Percentiles rank a stretch among this genome's conserved stretches.
These are phyloP conservation scores for Pseudocercospora vitis DNA, from an alignment of 2,329 filamentous ascomycete species.

Conservation along the genomic window DNA sequence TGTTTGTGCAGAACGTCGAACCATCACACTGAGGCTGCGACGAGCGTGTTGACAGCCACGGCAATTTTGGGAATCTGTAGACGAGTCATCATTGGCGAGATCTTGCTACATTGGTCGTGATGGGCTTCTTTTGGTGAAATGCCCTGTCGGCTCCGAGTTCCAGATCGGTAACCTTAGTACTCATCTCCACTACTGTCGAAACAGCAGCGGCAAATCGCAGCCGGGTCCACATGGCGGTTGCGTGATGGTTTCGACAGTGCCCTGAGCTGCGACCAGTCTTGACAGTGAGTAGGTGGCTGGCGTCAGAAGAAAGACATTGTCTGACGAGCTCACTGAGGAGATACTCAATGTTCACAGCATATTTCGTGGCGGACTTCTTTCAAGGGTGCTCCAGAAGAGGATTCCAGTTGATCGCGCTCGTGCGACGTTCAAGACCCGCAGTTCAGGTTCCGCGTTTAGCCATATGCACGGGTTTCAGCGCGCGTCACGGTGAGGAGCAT, in stretches of 20 bases:
- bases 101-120: not conserved
- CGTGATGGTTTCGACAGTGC: not conserved
- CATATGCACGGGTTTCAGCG: constrained; percentile 15
- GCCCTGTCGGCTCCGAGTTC: not conserved
- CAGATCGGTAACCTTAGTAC: not conserved
- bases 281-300: not conserved
- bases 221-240: not conserved
- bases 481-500: constrained; percentile 7
- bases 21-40: not conserved
- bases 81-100: constrained; percentile 1
- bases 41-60: not conserved
- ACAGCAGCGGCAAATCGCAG: not conserved
- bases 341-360: not conserved
- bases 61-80: not conserved
- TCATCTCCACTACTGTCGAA: not conserved
- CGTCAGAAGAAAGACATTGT: constrained; percentile 1
- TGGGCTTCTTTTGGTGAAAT: not conserved
- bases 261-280: not conserved
- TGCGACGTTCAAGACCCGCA: not conserved
- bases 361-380: not conserved
- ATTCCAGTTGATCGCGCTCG: not conserved
- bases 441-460: not conserved
- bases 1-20: constrained; percentile 2
- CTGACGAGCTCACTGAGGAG: not conserved
- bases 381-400: not conserved